Conservation (phyloP, 768 basidiomycete species). For the Plicaturopsis crispa region DNA sequence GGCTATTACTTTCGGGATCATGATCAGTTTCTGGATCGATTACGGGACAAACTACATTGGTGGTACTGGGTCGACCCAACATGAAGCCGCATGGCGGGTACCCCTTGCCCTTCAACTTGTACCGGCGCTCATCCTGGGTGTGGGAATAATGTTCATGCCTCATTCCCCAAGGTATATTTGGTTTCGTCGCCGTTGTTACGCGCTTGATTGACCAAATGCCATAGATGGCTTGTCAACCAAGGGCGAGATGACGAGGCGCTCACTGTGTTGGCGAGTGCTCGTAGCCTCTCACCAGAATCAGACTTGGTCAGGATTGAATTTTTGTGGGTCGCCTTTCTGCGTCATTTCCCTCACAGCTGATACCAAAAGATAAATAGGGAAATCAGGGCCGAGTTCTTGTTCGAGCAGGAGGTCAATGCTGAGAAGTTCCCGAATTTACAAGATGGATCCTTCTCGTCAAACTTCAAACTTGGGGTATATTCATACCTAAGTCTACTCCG, state of each 20-base stretch:
- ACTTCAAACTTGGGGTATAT: conserved; percentile 53
- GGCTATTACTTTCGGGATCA: conserved; percentile 75
- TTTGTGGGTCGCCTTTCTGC: conserved; percentile 40
- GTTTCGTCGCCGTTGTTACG: neutral
- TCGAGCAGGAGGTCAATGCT: conserved; percentile 59
- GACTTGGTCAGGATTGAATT: conserved; percentile 70
- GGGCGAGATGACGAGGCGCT: conserved; percentile 73
- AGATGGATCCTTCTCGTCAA: conserved; percentile 48
- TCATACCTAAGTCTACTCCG: conserved; percentile 57
- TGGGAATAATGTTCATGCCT: conserved; percentile 72
- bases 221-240: conserved; percentile 69
- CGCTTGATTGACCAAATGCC: conserved; percentile 1
- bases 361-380: conserved; percentile 32
- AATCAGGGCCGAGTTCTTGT: conserved; percentile 67
- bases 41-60: conserved; percentile 64
- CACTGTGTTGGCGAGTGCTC: conserved; percentile 50
- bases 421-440: conserved; percentile 56
- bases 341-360: neutral
- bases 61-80: conserved; percentile 47
- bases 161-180: conserved; percentile 58
- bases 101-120: conserved; percentile 69
- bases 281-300: conserved; percentile 44
- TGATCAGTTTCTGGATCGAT: conserved; percentile 41
- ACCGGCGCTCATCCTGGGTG: conserved; percentile 62
- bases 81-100: conserved; percentile 68